Conservation (phyloP, 2,329 filamentous ascomycete genomes). For the Xylaria sp. region DNA sequence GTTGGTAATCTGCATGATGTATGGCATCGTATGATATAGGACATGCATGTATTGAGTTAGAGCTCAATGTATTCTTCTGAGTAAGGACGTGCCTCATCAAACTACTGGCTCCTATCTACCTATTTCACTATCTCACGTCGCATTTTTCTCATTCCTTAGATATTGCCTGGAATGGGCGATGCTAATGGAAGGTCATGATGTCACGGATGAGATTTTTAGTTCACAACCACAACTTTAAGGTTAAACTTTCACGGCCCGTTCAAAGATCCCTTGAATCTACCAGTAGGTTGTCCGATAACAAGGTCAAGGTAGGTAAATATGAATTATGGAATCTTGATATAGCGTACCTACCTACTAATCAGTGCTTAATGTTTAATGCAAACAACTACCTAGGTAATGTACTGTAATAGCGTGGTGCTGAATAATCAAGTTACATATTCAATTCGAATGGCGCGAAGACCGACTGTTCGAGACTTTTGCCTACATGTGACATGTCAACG, state of each 20-base stretch:
- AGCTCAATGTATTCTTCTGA: too few species aligned
- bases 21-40: too few species aligned
- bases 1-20: neutral
- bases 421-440: conserved; percentile 1
- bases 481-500: conserved; percentile 23
- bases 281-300: neutral
- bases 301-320: neutral
- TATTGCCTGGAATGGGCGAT: too few species aligned
- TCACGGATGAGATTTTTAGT: too few species aligned
- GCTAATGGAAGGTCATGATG: too few species aligned
- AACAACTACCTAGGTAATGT: too few species aligned
- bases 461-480: conserved; percentile 19
- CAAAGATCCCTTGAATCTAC: neutral
- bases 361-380: too few species aligned
- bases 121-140: too few species aligned
- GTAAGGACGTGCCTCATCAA: too few species aligned
- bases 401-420: neutral
- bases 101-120: too few species aligned
- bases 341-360: too few species aligned
- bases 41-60: neutral
- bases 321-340: neutral
- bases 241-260: conserved; percentile 1
- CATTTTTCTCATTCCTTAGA: too few species aligned
- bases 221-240: neutral
- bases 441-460: neutral